Evolutionary conservation across 2,329 filamentous ascomycete species (phyloP), one percentile per base, ranked within the genome.

Genomic region (Aureobasidium subglaciale): DNA sequence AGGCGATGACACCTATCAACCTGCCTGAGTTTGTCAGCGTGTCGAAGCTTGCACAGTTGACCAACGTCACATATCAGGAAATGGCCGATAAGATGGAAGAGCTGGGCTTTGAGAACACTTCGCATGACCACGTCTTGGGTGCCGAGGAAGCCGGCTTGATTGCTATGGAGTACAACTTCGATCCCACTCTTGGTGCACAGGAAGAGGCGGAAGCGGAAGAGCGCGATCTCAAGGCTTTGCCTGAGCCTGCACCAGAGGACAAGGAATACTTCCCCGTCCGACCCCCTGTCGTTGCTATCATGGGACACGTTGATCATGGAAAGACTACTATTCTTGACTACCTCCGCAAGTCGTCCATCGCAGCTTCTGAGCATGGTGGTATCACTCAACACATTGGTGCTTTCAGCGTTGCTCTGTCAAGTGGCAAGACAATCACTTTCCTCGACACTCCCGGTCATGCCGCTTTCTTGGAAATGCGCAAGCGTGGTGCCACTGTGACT

Each of bases 321-420:
- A 99, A 99, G 75, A 99, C 93, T 0, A 99, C 95, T 0, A 84
- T 99, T 38, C 78, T 99, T 9, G 93, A 99, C 68, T 97, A 86
- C 73, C 77, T 99, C 41, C 87, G 93, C 34, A 95, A 96, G 64
- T 93, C 91, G 1, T 96, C 90, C 6, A 84, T 99, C 40, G 95
- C 86, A 38, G 90, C 90, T 5, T 84, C 87, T 54, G 93, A 99
- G 69, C 91, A 96, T 67, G 93, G 93, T 60, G 93, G 93, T 32
- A 99, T 99, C 67, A 99, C 93, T 0, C 93, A 99, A 70, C 93
- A 99, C 67, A 99, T 99, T 62, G 95, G 93, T 70, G 93, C 93
- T 15, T 99, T 99, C 74, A 90, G 90, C 6, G 93, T 99, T 1
- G 82, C 82, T 16, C 84, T 99, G 78, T 85, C 58, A 8, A 85